A percentile compares a stretch with the other conserved stretches of the same genome.
These are phyloP conservation scores for Ophiostoma montium DNA, from an alignment of 2,329 filamentous ascomycete genomes.

Conservation along the genomic window DNA sequence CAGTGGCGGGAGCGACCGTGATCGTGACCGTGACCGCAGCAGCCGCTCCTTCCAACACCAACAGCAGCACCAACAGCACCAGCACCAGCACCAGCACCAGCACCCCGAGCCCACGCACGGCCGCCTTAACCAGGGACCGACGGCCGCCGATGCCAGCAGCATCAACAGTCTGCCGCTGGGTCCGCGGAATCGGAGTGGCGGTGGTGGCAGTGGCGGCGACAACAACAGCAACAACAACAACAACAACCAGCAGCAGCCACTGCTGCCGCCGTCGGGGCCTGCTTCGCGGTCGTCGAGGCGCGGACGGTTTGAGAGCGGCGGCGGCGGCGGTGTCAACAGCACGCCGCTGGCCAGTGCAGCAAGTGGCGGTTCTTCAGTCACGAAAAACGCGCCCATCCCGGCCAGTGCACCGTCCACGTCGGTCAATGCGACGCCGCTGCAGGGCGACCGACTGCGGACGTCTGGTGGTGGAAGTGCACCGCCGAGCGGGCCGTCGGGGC, in stretches of 20 bases:
- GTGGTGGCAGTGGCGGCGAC: constrained; percentile 10
- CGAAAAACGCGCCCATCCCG: too few relatives aligned
- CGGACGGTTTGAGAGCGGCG: constrained; percentile 20
- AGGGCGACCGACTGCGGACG: constrained; percentile 9
- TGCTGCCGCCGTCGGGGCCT: constrained; percentile 13
- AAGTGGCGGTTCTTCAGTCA: neutral
- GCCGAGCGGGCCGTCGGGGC: neutral
- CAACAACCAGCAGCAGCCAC: constrained; percentile 26
- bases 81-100: too few relatives aligned
- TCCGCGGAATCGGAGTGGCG: constrained; percentile 31
- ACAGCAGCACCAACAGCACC: too few relatives aligned
- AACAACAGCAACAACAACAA: constrained; percentile 10
- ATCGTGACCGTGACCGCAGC: constrained; percentile 7
- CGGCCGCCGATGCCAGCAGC: constrained; percentile 26
- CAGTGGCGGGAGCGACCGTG: too few relatives aligned
- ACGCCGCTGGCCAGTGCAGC: neutral
- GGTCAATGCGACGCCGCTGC: constrained; percentile 11
- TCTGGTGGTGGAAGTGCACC: neutral
- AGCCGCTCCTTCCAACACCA: constrained; percentile 17
- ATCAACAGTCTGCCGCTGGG: constrained; percentile 33
- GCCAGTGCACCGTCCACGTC: constrained; percentile 6
- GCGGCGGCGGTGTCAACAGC: neutral
- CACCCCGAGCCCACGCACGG: constrained; percentile 50
- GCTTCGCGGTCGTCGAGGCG: constrained; percentile 5
- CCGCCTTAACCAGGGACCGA: constrained; percentile 32